Evolutionary conservation across 257 asterid genomes (phyloP).

Genomic region (Fraxinus americana): DNA sequence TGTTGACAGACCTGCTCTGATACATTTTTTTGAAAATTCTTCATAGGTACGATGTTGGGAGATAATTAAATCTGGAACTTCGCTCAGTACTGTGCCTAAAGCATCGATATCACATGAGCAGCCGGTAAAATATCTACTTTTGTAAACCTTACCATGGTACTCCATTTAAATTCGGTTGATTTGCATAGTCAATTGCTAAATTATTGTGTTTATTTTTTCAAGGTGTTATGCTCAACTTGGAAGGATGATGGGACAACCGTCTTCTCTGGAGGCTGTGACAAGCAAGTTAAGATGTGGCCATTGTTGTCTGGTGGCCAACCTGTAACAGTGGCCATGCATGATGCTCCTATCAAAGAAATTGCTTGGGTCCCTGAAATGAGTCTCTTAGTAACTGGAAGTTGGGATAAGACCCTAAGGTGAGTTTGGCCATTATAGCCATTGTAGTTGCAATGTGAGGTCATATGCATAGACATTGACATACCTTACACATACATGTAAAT

Average conservation of each 20-base stretch:
- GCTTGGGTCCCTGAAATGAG: constrained; percentile 96
- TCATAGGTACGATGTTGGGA: constrained; percentile 97
- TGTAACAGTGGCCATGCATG: constrained; percentile 90
- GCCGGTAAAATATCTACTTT: constrained; percentile 57
- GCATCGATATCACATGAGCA: constrained; percentile 84
- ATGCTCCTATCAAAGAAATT: constrained; percentile 84
- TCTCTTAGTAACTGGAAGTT: constrained; percentile 87
- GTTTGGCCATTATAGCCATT: constrained; percentile 12
- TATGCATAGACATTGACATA: not conserved
- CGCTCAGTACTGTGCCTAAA: constrained; percentile 66
- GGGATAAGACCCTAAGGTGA: constrained; percentile 93
- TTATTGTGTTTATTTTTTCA: constrained; percentile 30
- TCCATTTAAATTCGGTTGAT: not conserved
- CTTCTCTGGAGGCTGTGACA: constrained; percentile 98
- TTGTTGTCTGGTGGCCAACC: constrained; percentile 74
- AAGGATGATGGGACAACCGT: constrained; percentile 96
- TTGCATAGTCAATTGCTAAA: constrained; percentile 15
- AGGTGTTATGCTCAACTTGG: constrained; percentile 96
- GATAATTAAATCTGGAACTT: constrained; percentile 59
- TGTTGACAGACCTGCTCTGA: constrained; percentile 16
- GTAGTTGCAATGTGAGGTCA: not conserved
- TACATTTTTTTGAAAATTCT: constrained; percentile 11
- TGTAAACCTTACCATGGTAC: constrained; percentile 4
- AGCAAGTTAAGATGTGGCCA: constrained; percentile 98
- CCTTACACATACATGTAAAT: too few relatives aligned